These are phyloP conservation scores for Salix viminalis DNA, from an alignment of 345 rosid genomes.

Conservation along the genomic window DNA sequence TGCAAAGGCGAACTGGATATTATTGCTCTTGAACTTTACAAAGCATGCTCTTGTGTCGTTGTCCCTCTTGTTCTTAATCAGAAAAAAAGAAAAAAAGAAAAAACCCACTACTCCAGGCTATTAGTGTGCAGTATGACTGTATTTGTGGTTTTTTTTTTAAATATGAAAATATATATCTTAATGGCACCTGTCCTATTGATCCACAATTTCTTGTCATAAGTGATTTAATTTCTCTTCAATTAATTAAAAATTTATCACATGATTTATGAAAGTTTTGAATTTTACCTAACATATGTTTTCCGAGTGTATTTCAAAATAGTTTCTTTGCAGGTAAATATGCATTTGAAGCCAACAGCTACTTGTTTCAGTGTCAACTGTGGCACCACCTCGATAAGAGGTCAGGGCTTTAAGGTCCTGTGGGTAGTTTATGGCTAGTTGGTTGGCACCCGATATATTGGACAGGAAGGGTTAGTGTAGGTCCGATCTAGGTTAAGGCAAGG, in stretches of 20 bases:
- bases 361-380: slow-evolving; percentile 6
- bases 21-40: too few relatives aligned
- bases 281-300: neutral
- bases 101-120: too few relatives aligned
- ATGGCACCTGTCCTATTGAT: neutral
- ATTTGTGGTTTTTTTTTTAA: neutral
- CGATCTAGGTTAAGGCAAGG: slow-evolving; percentile 41
- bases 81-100: too few relatives aligned
- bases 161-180: neutral
- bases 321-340: slow-evolving; percentile 34
- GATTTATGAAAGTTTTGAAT: neutral
- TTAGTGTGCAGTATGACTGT: neutral
- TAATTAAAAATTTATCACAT: neutral
- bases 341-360: slow-evolving; percentile 11
- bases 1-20: neutral
- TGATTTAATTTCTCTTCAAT: neutral
- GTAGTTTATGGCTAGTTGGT: slow-evolving; percentile 25
- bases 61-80: too few relatives aligned
- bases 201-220: neutral
- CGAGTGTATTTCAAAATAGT: slow-evolving; percentile 19
- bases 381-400: slow-evolving; percentile 5
- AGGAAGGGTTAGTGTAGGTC: slow-evolving; percentile 37
- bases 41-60: too few relatives aligned
- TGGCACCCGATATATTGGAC: slow-evolving; percentile 24
- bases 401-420: slow-evolving; percentile 22